Percentiles rank a stretch among this genome's conserved stretches.
These are phyloP conservation scores for Colletotrichum karsti DNA, from an alignment of 2,329 filamentous ascomycete species.

Conservation along the genomic window DNA sequence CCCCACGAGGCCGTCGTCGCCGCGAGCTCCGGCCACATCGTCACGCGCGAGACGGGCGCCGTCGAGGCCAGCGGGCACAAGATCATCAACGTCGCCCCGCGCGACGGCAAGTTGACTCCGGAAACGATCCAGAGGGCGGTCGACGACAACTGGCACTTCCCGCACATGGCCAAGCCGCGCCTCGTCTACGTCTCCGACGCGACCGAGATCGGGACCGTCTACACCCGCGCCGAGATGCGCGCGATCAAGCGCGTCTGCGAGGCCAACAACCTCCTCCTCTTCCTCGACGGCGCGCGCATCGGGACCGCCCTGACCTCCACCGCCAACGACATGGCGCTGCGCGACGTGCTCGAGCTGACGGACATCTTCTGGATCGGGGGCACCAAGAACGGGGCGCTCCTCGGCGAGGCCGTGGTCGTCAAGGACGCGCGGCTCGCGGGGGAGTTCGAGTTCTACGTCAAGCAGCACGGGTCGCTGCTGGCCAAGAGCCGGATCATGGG, in stretches of 20 bases:
- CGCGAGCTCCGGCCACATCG: conserved; percentile 57
- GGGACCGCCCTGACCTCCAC: conserved; percentile 47
- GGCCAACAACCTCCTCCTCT: conserved; percentile 47
- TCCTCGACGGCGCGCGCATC: conserved; percentile 58
- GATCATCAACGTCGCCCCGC: conserved; percentile 55
- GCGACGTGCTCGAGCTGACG: conserved; percentile 54
- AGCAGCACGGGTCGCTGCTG: conserved; percentile 58
- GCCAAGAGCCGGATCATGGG: conserved; percentile 59
- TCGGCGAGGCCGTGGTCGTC: conserved; percentile 60
- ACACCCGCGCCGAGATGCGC: conserved; percentile 50
- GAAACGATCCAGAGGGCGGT: conserved; percentile 49
- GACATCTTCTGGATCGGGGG: conserved; percentile 65
- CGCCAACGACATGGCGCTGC: conserved; percentile 51
- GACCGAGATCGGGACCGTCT: conserved; percentile 58
- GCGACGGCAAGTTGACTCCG: conserved; percentile 57
- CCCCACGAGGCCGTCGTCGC: conserved; percentile 61
- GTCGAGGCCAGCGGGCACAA: conserved; percentile 61
- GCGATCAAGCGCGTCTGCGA: conserved; percentile 53
- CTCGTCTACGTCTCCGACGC: conserved; percentile 63
- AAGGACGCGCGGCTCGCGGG: conserved; percentile 49
- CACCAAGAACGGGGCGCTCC: conserved; percentile 58
- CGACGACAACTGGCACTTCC: conserved; percentile 58
- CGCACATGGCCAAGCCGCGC: conserved; percentile 59
- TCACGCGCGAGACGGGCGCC: conserved; percentile 57
- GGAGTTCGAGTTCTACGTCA: conserved; percentile 60